A percentile compares a stretch with the other conserved stretches of the same genome.
phyloP scores from a whole-genome alignment of 768 basidiomycete genomes.

The Leccinum disarticulatum region DNA sequence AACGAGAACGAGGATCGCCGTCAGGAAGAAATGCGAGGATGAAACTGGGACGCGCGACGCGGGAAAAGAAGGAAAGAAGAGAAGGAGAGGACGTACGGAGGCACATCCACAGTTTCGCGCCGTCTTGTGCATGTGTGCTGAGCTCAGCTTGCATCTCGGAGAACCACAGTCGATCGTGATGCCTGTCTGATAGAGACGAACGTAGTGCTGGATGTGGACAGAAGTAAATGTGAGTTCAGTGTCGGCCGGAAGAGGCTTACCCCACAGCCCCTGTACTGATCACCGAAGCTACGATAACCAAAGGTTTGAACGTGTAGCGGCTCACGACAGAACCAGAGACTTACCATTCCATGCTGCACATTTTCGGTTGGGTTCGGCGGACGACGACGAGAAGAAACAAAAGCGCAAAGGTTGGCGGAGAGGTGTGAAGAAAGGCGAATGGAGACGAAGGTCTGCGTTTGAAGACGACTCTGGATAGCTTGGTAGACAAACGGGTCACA shows the following conservation, averaged over 20 bases:
- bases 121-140: constrained; percentile 56
- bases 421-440: background rate
- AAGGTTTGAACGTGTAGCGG: constrained; percentile 9
- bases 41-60: background rate
- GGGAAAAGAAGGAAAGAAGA: background rate
- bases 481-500: background rate
- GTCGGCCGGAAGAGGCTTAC: constrained; percentile 23
- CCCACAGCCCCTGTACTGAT: constrained; percentile 44
- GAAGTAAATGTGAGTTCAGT: constrained; percentile 1
- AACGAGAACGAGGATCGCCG: background rate
- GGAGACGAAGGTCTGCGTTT: background rate
- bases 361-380: constrained; percentile 23
- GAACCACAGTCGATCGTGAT: constrained; percentile 53
- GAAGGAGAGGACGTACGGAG: constrained; percentile 30
- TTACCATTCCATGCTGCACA: constrained; percentile 64
- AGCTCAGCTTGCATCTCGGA: constrained; percentile 52
- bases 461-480: background rate
- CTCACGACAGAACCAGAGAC: constrained; percentile 8
- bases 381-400: background rate
- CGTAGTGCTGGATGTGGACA: constrained; percentile 52
- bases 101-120: constrained; percentile 59
- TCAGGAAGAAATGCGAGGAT: constrained; percentile 1
- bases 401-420: background rate
- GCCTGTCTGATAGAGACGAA: constrained; percentile 62
- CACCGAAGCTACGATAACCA: constrained; percentile 33